Conservation (phyloP, 2,329 filamentous ascomycete genomes). For the Fusarium sacchari region DNA sequence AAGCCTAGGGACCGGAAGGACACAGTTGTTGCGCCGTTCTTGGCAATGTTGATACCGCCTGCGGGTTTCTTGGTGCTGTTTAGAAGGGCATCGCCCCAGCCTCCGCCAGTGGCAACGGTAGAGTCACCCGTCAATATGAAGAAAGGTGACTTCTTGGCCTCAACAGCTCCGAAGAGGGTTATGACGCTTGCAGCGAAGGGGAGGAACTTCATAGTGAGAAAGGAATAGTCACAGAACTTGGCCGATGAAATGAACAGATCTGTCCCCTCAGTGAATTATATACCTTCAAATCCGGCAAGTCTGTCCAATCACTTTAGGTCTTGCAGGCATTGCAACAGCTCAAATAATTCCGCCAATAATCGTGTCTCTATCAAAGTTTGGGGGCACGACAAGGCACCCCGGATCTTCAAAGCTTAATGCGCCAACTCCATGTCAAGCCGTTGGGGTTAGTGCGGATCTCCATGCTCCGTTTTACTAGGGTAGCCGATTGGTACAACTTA, state of each 20-base stretch:
- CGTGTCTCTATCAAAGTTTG: rapidly evolving
- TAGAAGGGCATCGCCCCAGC: slow-evolving; percentile 8
- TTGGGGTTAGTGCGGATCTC: not conserved
- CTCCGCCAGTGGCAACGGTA: slow-evolving; percentile 4
- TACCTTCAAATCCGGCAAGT: not conserved
- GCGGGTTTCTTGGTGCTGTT: not conserved
- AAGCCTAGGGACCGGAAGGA: slow-evolving; percentile 7
- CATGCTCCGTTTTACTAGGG: not conserved
- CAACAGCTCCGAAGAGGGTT: not conserved
- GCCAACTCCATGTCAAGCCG: not conserved
- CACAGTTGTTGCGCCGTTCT: slow-evolving; percentile 12
- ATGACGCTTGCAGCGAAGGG: not conserved
- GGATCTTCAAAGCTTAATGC: not conserved
- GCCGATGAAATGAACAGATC: no score
- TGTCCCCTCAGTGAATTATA: not conserved
- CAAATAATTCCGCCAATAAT: not conserved
- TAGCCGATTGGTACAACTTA: not conserved
- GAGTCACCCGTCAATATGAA: slow-evolving; percentile 16
- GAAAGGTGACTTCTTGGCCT: slow-evolving; percentile 5
- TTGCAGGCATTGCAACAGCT: not conserved
- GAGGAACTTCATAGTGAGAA: not conserved
- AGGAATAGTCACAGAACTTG: not conserved
- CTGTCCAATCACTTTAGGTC: rapidly evolving
- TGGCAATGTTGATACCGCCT: slow-evolving; percentile 5
- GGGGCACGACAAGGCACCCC: not conserved